Conservation (phyloP, 176 grass and related monocot species). For the Musa acuminata region DNA sequence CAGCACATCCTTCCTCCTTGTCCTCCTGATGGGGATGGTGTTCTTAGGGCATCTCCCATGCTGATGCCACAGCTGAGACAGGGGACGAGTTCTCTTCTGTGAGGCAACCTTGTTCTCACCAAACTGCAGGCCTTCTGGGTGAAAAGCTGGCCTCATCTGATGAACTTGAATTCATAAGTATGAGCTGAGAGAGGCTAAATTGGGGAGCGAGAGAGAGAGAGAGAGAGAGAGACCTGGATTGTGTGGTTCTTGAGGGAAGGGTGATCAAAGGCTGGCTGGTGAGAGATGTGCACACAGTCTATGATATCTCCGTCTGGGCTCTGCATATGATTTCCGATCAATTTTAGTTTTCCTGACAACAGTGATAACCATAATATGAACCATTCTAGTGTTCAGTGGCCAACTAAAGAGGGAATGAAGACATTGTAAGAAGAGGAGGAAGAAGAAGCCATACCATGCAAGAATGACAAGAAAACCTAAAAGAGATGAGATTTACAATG, state of each 20-base stretch:
- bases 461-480: too few species aligned
- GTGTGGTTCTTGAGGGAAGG: conserved; percentile 20
- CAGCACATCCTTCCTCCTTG: conserved; percentile 7
- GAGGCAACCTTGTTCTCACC: not conserved
- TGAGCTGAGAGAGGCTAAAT: not conserved
- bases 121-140: conserved; percentile 11
- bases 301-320: conserved; percentile 41
- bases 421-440: not conserved
- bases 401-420: not conserved
- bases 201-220: not conserved
- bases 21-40: conserved; percentile 16
- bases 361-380: not conserved
- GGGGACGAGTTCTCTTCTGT: not conserved
- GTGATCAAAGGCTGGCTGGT: conserved; percentile 18
- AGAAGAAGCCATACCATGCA: too few species aligned
- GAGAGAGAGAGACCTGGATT: not conserved
- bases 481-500: too few species aligned
- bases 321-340: not conserved
- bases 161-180: not conserved
- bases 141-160: conserved; percentile 6
- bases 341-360: not conserved
- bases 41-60: conserved; percentile 4
- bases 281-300: conserved; percentile 20
- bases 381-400: not conserved
- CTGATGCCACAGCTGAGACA: conserved; percentile 6